Percentiles rank a stretch among this genome's conserved stretches.
Conservation (phyloP, 345 rosid genomes). For the Acer campestre region DNA sequence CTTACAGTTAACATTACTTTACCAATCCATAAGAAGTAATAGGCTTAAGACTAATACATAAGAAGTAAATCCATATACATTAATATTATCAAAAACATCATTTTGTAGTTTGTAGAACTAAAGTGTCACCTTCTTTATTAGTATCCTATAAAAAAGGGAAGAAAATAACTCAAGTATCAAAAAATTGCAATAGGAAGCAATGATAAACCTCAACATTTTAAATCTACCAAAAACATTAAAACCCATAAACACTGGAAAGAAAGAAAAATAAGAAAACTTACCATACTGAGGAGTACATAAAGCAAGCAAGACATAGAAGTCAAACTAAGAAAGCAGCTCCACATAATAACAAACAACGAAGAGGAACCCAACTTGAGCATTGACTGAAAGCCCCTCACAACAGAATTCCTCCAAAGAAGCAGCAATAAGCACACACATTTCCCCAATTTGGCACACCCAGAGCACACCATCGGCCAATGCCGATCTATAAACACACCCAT, state of each 20-base stretch:
- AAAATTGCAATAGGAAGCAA: no score
- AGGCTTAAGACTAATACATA: neutral
- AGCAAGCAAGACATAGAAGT: conserved; percentile 87
- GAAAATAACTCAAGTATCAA: no score
- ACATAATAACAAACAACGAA: conserved; percentile 85
- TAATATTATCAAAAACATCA: no score
- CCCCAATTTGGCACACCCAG: conserved; percentile 56
- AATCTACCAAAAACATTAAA: no score
- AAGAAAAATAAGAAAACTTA: conserved; percentile 33
- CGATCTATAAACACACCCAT: conserved; percentile 61
- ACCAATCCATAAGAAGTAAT: neutral
- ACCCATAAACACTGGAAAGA: neutral
- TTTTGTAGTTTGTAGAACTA: no score
- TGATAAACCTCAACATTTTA: no score
- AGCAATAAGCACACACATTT: conserved; percentile 40
- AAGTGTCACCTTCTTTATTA: no score
- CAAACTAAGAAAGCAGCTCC: conserved; percentile 97
- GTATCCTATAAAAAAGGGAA: no score
- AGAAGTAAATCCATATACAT: no score
- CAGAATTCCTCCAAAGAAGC: conserved; percentile 75
- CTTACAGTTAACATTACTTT: neutral
- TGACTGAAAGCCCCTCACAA: conserved; percentile 69
- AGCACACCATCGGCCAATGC: conserved; percentile 89
- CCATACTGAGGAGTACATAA: conserved; percentile 85
- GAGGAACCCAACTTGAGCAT: conserved; percentile 76